Percentiles rank a stretch among this genome's conserved stretches.
These are phyloP conservation scores for Neoarthrinium moseri DNA, from an alignment of 2,329 filamentous ascomycete species.

Conservation along the genomic window DNA sequence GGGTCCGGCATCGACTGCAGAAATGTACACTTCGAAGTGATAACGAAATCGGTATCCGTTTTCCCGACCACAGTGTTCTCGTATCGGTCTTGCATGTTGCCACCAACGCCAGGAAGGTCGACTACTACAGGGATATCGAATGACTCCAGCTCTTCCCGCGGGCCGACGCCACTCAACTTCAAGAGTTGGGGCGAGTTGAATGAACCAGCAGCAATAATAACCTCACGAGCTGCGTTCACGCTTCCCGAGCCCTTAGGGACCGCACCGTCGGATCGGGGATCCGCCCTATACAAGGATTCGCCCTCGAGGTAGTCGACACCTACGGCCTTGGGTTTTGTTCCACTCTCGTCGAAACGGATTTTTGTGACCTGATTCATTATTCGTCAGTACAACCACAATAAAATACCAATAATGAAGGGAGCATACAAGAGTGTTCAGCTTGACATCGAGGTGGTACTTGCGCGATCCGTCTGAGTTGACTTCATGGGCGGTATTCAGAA, in stretches of 20 bases:
- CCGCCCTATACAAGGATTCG: slow-evolving; percentile 16
- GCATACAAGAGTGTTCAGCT: slow-evolving; percentile 23
- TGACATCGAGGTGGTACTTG: slow-evolving; percentile 39
- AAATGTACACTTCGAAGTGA: slow-evolving; percentile 6
- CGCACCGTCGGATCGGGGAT: slow-evolving; percentile 7
- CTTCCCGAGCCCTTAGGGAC: background rate
- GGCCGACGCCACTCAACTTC: slow-evolving; percentile 32
- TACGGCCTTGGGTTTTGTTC: slow-evolving; percentile 12
- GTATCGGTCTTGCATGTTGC: slow-evolving; percentile 27
- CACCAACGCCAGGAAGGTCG: slow-evolving; percentile 30
- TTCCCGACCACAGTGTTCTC: slow-evolving; percentile 19
- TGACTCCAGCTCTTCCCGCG: slow-evolving; percentile 17
- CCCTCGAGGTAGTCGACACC: slow-evolving; percentile 20
- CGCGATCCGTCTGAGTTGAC: slow-evolving; percentile 34
- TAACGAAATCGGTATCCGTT: slow-evolving; percentile 5
- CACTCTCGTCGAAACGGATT: slow-evolving; percentile 16
- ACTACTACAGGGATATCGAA: slow-evolving; percentile 23
- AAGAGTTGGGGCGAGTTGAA: slow-evolving; percentile 31
- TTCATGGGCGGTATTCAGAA: slow-evolving; percentile 38
- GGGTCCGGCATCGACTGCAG: slow-evolving; percentile 11
- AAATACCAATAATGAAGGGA: background rate
- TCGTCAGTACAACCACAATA: background rate
- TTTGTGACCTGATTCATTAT: slow-evolving; percentile 8
- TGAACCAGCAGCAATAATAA: slow-evolving; percentile 28
- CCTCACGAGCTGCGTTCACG: slow-evolving; percentile 20